Base-by-base conservation (phyloP, 1,284 basidiomycete species). In the Cryptococcus sp. region DNA sequence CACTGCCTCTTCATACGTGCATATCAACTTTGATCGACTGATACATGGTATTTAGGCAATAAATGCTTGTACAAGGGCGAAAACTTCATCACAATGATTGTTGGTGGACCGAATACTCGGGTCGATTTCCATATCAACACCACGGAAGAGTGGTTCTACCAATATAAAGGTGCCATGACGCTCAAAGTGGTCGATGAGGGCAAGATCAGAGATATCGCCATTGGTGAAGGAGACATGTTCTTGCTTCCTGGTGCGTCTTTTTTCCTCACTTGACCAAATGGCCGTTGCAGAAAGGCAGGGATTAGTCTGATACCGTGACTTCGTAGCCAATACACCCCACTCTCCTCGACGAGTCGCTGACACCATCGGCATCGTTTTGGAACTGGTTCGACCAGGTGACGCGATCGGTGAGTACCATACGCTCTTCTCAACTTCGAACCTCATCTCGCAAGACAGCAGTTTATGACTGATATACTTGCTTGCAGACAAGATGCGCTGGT, bases 71-170 rank as follows among this genome's bases (percentile, higher is more conserved):
- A 93, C 77, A 83, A 85, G 54, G 90, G 90, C 51, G 82, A 83
- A 39, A 91, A 95, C 74, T 93, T 89, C 70, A 85, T 89, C 50
- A 86, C 93, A 43, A 96, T 96, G 93, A 89, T 85, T 13, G 86
- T 96, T 22, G 93, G 93, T 16, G 93, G 93, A 0, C 93, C 93
- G 0, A 97, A 97, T 74, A 86, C 91, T 72, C 82, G 93, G 48
- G 89, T 89, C 58, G 93, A 97, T 75, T 96, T 91, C 72, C 93
- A 96, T 77, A 80, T 95, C 50, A 96, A 96, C 75, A 87, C 93
- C 77, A 95, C 93, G 3, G 92, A 96, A 82, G 93, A 96, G 79
- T 96, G 92, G 92, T 96, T 96, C 76, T 95, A 93, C 78, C 93
- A 97, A 75, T 84, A 93, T 81, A 91, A 93, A 75, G 92, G 92